A percentile compares a stretch with the other conserved stretches of the same genome.
Evolutionary conservation across 106 monocot species (phyloP).

Genomic region (Hemerocallis citrina): DNA sequence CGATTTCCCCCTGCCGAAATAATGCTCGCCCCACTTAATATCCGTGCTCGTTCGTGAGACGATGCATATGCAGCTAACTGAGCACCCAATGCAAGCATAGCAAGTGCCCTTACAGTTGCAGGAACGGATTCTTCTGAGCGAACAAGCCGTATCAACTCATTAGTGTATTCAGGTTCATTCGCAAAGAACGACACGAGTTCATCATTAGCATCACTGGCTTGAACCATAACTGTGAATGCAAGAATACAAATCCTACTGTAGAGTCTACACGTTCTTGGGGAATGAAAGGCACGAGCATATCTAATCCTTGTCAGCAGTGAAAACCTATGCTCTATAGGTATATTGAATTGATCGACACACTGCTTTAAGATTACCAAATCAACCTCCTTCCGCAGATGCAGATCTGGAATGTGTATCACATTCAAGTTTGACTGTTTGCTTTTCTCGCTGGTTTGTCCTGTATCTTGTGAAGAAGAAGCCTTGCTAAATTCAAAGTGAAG

Average conservation of each 20-base stretch:
- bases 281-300: constrained; percentile 85
- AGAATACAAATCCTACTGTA: constrained; percentile 92
- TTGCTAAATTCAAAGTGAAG: constrained; percentile 85
- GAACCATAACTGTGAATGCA: constrained; percentile 85
- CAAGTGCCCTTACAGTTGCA: constrained; percentile 68
- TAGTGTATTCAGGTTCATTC: constrained; percentile 96
- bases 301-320: constrained; percentile 94
- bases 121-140: constrained; percentile 84
- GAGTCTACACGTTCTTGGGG: constrained; percentile 49
- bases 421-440: constrained; percentile 35
- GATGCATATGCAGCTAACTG: constrained; percentile 94
- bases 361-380: constrained; percentile 77
- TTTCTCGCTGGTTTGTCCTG: constrained; percentile 16
- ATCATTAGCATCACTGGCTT: constrained; percentile 95
- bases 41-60: constrained; percentile 88
- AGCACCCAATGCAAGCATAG: constrained; percentile 93
- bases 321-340: constrained; percentile 80
- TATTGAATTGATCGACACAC: constrained; percentile 71
- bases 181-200: constrained; percentile 93
- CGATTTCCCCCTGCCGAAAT: constrained; percentile 97
- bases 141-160: constrained; percentile 88
- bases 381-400: constrained; percentile 87
- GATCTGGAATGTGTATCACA: constrained; percentile 77
- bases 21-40: constrained; percentile 94
- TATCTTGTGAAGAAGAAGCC: constrained; percentile 13